Percentiles rank a stretch among this genome's conserved stretches.
Conservation (phyloP, 495 filamentous ascomycete genomes). For the Chaetomidium leptoderma region DNA sequence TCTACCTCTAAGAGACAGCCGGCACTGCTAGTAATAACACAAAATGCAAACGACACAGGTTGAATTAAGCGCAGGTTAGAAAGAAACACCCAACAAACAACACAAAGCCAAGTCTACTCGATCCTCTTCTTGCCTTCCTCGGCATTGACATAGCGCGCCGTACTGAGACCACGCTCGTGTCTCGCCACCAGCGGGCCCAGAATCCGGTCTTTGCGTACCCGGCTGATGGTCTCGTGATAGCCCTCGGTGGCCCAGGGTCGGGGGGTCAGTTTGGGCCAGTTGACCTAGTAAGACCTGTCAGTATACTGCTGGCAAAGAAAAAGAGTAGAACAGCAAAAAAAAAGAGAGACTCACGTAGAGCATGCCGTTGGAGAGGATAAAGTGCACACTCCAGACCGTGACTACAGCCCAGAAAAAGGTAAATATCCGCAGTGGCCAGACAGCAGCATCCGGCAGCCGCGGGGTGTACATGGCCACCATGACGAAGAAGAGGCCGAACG, state of each 20-base stretch:
- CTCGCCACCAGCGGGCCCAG: constrained; percentile 66
- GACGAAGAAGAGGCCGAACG: constrained; percentile 81
- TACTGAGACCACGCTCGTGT: constrained; percentile 75
- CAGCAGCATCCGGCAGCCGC: constrained; percentile 58
- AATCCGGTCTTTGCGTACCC: constrained; percentile 69
- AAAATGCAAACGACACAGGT: neutral
- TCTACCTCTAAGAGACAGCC: neutral
- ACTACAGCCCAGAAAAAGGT: constrained; percentile 68
- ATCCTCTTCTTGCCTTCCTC: constrained; percentile 98
- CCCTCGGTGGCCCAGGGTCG: constrained; percentile 79
- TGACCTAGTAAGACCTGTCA: constrained; percentile 66
- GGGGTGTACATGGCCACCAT: constrained; percentile 72
- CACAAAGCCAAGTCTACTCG: constrained; percentile 49
- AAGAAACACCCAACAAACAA: neutral
- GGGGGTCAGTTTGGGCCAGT: constrained; percentile 94
- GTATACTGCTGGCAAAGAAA: neutral
- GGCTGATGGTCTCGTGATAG: constrained; percentile 77
- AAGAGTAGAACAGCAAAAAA: neutral
- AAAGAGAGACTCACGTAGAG: constrained; percentile 68
- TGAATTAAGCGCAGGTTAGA: neutral
- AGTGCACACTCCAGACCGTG: constrained; percentile 62
- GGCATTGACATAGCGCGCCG: constrained; percentile 69
- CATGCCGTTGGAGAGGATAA: constrained; percentile 78
- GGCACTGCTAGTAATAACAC: neutral
- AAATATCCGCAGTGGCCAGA: constrained; percentile 76